Base-by-base conservation (phyloP, 2,329 filamentous ascomycete genomes). In the Microsporum canis region DNA sequence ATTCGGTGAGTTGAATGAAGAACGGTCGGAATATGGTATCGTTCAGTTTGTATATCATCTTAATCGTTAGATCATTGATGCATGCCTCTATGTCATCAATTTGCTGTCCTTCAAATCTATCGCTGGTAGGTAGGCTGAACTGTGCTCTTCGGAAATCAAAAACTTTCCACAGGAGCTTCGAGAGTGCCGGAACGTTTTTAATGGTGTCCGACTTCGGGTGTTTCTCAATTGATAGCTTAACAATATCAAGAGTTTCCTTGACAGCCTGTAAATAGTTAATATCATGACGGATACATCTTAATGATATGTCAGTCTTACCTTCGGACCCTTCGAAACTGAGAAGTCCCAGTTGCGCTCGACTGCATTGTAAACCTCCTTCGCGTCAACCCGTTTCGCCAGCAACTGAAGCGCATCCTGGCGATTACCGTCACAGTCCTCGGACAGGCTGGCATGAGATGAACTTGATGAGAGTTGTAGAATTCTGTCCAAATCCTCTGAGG, bases 31-130 rank as follows among this genome's bases (percentile, higher is more conserved):
- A 99, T 0, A 88, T 85, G 0, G 88, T 86, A 71, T 99, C 94
- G 75, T 96, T 97, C 64, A 99, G 83, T 79, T 97, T 97, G 78
- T 95, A 90, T 60, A 96, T 88, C 85, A 96, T 94, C 73, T 90
- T 88, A 62, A 99, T 82, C 0, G 86, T 84, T 10, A 88, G 84
- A 7, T 87, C 82, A 70, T 89, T 87, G 66, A 89, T 70, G 8
- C 79, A 77, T 1, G 77, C 76, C 70, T 95, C 89, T 10, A 90
- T 78, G 47, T 78, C 72, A 1, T 82, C 76, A 36, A 79, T 76
- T 63, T 81, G 78, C 7, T 72, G 71, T 31, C 75, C 71, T 27
- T 83, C 78, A 59, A 82, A 76, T 10, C 70, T 65, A 1, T 68
- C 65, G n/a, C 63, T 66, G 5, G 67, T 61, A 8, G 68, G 67